Base-by-base conservation (phyloP, 2,329 filamentous ascomycete genomes). In the Stylonectria norvegica region DNA sequence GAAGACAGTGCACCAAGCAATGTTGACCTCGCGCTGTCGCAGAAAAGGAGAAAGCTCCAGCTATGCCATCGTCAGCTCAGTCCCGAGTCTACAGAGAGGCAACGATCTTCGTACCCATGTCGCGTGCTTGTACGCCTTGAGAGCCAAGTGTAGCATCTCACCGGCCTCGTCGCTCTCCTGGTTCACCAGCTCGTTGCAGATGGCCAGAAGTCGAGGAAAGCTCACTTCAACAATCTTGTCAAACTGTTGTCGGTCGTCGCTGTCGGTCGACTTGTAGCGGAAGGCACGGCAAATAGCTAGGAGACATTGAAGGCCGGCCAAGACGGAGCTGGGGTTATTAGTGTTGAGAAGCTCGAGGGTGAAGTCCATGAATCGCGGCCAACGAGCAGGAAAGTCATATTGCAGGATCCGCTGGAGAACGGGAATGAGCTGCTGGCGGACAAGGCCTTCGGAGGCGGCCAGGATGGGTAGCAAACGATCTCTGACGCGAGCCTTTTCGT, bases 91-190 rank as follows among this genome's bases (percentile, higher is more conserved):
- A 9, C 30, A 27, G 11, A 9, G 8, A 7, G 22, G 16, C 6
- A 6, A 23, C 28, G 34, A 48, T 48, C 39, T 27, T 42, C 60
- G 25, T 62, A 95, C 87, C 76, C 94, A 98, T 58, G 94, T 95
- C 34, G 93, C 90, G 70, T 98, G 91, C 71, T 98, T 98, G 70
- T 95, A 98, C 25, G 89, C 85, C 73, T 98, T 98, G 60, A 98
- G 78, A 40, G 94, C 88, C 43, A 94, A 84, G 62, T 94, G 86
- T 54, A 98, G 75, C 86, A 98, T 97, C 71, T 97, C 93, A 44
- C 88, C 91, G 14, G 91, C 93, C 68, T 98, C 93, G 54, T 94
- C 74, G 62, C 88, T 95, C 61, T 87, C 87, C 70, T 97, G 90
- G 53, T 88, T 85, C 32, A 95, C 85, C 56, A 97, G 72, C 64